phyloP scores from a whole-genome alignment of 106 monocot species.

The Platanthera guangdongensis region DNA sequence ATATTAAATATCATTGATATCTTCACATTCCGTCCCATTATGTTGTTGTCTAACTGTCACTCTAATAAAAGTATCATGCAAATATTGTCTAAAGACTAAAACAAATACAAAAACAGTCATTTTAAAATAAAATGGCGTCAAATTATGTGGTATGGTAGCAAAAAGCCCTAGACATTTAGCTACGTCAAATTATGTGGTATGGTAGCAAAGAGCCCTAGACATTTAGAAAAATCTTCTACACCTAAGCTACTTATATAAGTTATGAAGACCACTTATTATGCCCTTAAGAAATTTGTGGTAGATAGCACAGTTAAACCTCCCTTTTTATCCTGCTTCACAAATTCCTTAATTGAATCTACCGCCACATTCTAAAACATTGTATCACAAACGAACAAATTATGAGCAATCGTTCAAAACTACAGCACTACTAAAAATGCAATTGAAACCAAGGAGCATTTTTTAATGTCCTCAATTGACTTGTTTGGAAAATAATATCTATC shows the following conservation, averaged over 20 bases:
- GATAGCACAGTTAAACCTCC: constrained; percentile 57
- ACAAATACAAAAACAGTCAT: too few species aligned
- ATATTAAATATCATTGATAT: too few species aligned
- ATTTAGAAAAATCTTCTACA: too few species aligned
- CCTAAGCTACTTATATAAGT: not conserved
- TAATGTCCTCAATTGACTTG: constrained; percentile 27
- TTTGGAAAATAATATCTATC: constrained; percentile 32
- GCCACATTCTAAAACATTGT: constrained; percentile 50
- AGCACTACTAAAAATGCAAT: not conserved
- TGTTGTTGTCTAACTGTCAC: too few species aligned
- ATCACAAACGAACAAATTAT: not conserved
- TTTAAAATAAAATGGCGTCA: too few species aligned
- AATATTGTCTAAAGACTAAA: too few species aligned
- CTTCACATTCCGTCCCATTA: too few species aligned
- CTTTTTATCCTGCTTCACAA: constrained; percentile 73
- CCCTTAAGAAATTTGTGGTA: constrained; percentile 52
- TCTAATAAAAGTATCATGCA: too few species aligned
- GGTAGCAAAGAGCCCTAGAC: too few species aligned
- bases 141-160: too few species aligned
- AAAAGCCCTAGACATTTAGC: too few species aligned
- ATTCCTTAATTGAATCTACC: constrained; percentile 74
- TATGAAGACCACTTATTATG: constrained; percentile 42
- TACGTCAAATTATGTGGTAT: too few species aligned
- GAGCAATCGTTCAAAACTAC: not conserved
- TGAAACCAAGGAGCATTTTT: constrained; percentile 20